Evolutionary conservation across 176 grass and related monocot genomes (phyloP), one percentile per base, ranked within the genome.

Genomic region (Eragrostis nindensis): DNA sequence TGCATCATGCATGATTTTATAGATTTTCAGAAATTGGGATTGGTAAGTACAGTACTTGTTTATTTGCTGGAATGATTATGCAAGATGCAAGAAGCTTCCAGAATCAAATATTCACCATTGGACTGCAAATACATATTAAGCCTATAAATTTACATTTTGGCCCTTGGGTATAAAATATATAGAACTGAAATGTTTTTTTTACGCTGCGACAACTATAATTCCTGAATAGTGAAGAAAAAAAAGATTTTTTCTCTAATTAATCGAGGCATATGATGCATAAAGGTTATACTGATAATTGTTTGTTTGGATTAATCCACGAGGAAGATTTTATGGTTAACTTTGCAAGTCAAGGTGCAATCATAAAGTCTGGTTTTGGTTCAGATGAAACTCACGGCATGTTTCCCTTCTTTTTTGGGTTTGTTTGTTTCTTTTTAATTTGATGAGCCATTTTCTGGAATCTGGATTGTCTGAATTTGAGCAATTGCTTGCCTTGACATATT

Each of bases 81-180:
- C 50, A n/a, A n/a, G n/a, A n/a, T n/a, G n/a, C n/a, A 80, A 75
- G 70, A 80, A 79, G 38, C 60, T 74, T 68, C 11, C 77, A 50
- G n/a, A 65, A 73, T 36, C 44, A 77, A 77, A 52, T 73, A n/a
- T 73, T 61, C 1, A 45, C 47, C 55, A 66, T 65, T 82, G 70
- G 22, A 81, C 25, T 73, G 66, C 38, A 43, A 26, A 12, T 62
- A 67, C 21, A 81, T 54, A 26, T 54, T 18, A 64, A 69, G 38
- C 5, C 11, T 62, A 30, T 54, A 44, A 68, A 36, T 48, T 52
- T 74, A 60, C 22, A 59, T 54, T 64, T 80, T 85, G 7, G 44
- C 52, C 44, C 32, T 52, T 43, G 38, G 68, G 4, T 76, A 18
- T 66, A 49, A 13, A 85, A 67, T 80, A 55, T 22, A 22, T 61